Evolutionary conservation across 768 basidiomycete species (phyloP).

Genomic region (Lactarius akahatsu): DNA sequence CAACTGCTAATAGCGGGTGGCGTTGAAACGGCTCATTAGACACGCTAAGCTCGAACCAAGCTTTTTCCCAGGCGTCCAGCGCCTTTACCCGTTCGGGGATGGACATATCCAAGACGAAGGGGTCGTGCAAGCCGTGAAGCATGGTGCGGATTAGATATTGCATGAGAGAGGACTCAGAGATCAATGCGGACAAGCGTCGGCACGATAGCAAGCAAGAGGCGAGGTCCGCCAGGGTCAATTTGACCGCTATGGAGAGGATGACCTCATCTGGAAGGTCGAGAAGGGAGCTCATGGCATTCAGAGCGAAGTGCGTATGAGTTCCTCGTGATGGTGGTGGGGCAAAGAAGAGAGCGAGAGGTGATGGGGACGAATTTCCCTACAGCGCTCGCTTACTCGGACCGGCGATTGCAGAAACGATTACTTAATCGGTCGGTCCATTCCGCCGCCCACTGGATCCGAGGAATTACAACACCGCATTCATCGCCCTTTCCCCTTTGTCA

Average conservation of each 20-base stretch:
- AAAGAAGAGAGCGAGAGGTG: background rate
- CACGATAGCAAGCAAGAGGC: slow-evolving; percentile 8
- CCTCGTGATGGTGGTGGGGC: background rate
- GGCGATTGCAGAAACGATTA: background rate
- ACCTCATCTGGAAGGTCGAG: slow-evolving; percentile 21
- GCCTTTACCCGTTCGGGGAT: slow-evolving; percentile 11
- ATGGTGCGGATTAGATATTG: slow-evolving; percentile 23
- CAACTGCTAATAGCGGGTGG: slow-evolving; percentile 1
- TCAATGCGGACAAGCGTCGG: slow-evolving; percentile 7
- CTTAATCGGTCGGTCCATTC: background rate
- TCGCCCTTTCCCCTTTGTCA: background rate
- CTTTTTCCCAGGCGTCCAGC: slow-evolving; percentile 19
- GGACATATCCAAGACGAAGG: slow-evolving; percentile 9
- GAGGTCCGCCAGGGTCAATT: slow-evolving; percentile 10
- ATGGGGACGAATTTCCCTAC: background rate
- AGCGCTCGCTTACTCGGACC: background rate
- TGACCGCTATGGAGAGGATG: slow-evolving; percentile 3
- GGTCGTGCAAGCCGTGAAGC: slow-evolving; percentile 17
- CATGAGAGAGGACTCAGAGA: slow-evolving; percentile 17
- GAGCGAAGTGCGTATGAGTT: background rate
- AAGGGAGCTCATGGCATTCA: slow-evolving; percentile 1
- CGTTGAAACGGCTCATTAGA: slow-evolving; percentile 4
- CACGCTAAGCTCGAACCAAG: slow-evolving; percentile 13
- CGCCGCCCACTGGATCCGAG: background rate
- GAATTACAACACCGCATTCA: background rate